Conservation (phyloP, 805 yeast genomes). For the Kodamaea leandrae region DNA sequence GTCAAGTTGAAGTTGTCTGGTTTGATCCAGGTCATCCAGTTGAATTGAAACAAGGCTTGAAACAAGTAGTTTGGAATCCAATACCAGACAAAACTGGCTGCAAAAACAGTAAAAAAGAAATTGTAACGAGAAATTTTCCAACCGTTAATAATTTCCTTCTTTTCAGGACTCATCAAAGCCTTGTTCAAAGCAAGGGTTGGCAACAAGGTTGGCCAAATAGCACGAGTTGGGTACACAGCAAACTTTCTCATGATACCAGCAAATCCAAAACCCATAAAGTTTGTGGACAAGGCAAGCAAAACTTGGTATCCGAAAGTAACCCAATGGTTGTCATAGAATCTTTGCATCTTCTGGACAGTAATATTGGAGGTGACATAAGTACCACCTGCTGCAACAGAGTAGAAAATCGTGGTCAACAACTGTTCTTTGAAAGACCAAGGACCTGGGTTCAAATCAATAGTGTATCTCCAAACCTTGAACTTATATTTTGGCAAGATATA, state of each 20-base stretch:
- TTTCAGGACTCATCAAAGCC: conserved; percentile 25
- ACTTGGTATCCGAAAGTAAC: conserved; percentile 27
- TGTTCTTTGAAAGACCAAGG: conserved; percentile 67
- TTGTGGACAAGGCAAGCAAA: conserved; percentile 21
- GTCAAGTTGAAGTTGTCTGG: conserved; percentile 27
- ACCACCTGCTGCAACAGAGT: conserved; percentile 31
- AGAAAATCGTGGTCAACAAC: conserved; percentile 54
- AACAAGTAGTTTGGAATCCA: conserved; percentile 32
- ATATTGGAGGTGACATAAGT: conserved; percentile 17
- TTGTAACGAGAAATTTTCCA: conserved; percentile 29
- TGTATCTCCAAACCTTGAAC: conserved; percentile 29
- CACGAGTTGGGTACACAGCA: conserved; percentile 48
- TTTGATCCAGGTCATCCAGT: conserved; percentile 32
- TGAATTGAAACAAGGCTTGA: conserved; percentile 25
- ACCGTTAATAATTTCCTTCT: conserved; percentile 29
- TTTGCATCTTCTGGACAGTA: conserved; percentile 14
- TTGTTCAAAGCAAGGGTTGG: conserved; percentile 30
- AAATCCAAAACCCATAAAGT: conserved; percentile 31
- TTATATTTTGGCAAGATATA: conserved; percentile 37
- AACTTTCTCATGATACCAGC: conserved; percentile 29
- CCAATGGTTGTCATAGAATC: conserved; percentile 26
- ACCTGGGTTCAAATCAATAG: conserved; percentile 53
- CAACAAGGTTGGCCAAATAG: conserved; percentile 51
- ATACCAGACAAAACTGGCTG: conserved; percentile 22
- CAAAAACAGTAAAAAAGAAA: conserved; percentile 17